These are phyloP conservation scores for Mortierella sp. DNA, from an alignment of 371 early-diverging fungal species.

Conservation along the genomic window DNA sequence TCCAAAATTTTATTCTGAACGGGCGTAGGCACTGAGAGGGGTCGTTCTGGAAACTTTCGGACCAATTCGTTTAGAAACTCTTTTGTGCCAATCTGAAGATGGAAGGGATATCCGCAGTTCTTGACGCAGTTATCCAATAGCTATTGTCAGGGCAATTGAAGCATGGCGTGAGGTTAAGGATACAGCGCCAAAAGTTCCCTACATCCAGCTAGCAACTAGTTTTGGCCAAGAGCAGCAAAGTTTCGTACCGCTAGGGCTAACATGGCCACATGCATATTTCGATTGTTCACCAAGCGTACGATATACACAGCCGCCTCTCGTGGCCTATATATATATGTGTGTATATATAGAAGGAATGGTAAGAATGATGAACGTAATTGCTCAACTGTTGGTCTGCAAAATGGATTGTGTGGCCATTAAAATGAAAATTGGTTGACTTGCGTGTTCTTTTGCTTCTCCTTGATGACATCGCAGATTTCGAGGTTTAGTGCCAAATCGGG, in stretches of 20 bases:
- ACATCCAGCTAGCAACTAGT: neutral
- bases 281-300: conserved; percentile 80
- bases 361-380: neutral
- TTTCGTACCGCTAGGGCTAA: conserved; percentile 77
- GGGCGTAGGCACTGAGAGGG: conserved; percentile 68
- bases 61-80: conserved; percentile 96
- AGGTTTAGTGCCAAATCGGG: conserved; percentile 91
- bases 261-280: conserved; percentile 75
- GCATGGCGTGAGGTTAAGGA: neutral
- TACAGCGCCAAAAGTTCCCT: neutral
- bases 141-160: conserved; percentile 55
- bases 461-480: conserved; percentile 95
- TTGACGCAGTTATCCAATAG: conserved; percentile 94
- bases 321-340: conserved; percentile 66
- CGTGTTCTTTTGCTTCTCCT: conserved; percentile 88
- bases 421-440: conserved; percentile 55
- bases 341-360: neutral
- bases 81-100: conserved; percentile 91
- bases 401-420: neutral
- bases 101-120: conserved; percentile 97
- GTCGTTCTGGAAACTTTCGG: conserved; percentile 88
- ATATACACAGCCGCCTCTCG: conserved; percentile 90
- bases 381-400: neutral
- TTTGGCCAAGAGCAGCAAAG: neutral
- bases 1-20: conserved; percentile 90